Evolutionary conservation across 352 stramenopile genomes (phyloP).

Genomic region (Phytophthora pistaciae): DNA sequence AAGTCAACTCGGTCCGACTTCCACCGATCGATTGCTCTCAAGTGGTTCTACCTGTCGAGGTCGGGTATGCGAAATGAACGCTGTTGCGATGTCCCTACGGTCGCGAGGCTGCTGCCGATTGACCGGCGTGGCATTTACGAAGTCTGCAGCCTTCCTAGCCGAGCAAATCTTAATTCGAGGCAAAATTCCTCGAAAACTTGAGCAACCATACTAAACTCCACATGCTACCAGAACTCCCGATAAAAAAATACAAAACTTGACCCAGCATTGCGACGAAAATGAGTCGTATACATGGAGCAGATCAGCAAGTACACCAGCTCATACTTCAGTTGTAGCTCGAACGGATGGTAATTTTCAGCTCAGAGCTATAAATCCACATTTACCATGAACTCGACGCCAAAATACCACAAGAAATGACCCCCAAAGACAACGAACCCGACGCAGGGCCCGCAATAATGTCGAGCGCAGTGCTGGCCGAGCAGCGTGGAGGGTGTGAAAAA

Average conservation of each 20-base stretch:
- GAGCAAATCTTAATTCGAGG: background rate
- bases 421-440: background rate
- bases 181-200: slow-evolving; percentile 20
- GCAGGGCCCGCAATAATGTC: background rate
- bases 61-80: slow-evolving; percentile 23
- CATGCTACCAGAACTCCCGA: too few relatives aligned
- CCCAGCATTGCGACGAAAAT: background rate
- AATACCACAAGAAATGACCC: background rate
- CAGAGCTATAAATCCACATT: background rate
- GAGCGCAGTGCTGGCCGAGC: background rate
- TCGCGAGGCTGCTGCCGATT: background rate
- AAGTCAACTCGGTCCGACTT: slow-evolving; percentile 1
- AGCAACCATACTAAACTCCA: background rate
- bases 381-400: background rate
- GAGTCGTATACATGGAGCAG: background rate
- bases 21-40: background rate
- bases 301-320: too few relatives aligned
- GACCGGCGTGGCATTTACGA: slow-evolving; percentile 8
- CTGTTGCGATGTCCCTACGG: background rate
- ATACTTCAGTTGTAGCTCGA: background rate
- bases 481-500: slow-evolving; percentile 4
- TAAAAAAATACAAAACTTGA: background rate
- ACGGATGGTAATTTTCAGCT: background rate
- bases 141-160: slow-evolving; percentile 12
- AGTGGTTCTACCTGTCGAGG: background rate